Evolutionary conservation across 2,329 filamentous ascomycete genomes (phyloP), one percentile per base, ranked within the genome.

Genomic region (Aspergillus sp.): DNA sequence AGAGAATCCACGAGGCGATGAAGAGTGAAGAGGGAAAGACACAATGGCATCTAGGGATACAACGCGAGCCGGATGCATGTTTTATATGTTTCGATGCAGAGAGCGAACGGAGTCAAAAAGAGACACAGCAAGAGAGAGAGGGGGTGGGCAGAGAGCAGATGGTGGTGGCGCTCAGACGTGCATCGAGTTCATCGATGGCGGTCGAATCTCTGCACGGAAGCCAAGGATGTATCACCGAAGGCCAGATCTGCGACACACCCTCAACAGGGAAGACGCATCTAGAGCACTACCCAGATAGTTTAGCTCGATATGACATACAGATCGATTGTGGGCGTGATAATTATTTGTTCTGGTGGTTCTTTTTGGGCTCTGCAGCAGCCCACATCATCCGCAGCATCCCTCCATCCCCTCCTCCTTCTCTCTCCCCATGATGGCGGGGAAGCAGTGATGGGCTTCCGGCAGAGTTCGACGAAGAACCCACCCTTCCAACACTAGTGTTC

Each of bases 31-130:
- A 32, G n/a, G 10, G 11, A 39, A 32, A 19, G n/a, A 26, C 10
- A 39, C 29, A 31, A 9, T 26, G 12, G 40, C 48, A 37, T 40
- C 45, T 36, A 48, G 45, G 45, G 46, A 50, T 45, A 50, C 33
- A 45, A 43, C 38, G 52, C 50, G 59, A 60, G 52, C 46, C 54
- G 49, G 51, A 46, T 55, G 53, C 56, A 61, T 61, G 60, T 60
- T 57, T 65, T 65, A 65, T 65, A 65, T 63, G 55, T 58, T 39
- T 11, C 11, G 39, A 51, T 43, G 50, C 47, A 48, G 52, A 48
- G 39, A 36, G 43, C 44, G 52, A 58, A 51, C 50, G 50, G 57
- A 19, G 4, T 19, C 19, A 19, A 19, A 19, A 19, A 19, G 2
- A 4, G 19, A 19, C 19, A 19, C 19, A 19, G 19, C 19, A 19